Evolutionary conservation across 176 grass and related monocot genomes (phyloP).

Genomic region (Miscanthus lutarioriparius): DNA sequence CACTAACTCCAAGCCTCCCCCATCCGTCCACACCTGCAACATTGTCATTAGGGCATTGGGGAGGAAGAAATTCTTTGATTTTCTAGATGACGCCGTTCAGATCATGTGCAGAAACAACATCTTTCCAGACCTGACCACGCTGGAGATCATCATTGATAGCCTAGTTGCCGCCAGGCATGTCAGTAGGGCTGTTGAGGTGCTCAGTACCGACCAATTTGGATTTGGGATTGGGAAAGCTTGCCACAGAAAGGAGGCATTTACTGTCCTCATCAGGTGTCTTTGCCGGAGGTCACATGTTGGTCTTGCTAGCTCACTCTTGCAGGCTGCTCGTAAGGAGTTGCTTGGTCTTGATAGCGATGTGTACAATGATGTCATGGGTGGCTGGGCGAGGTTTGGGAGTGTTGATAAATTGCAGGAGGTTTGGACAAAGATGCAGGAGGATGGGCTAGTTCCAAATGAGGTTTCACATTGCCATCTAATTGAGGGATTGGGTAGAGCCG

Average conservation of each 20-base stretch:
- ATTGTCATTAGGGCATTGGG: conserved; percentile 68
- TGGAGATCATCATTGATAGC: conserved; percentile 72
- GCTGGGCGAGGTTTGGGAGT: conserved; percentile 77
- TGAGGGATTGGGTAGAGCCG: conserved; percentile 65
- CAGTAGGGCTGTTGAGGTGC: conserved; percentile 56
- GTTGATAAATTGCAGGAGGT: conserved; percentile 62
- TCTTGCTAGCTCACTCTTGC: conserved; percentile 55
- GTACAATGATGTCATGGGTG: conserved; percentile 72
- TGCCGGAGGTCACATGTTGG: conserved; percentile 67
- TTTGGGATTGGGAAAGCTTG: conserved; percentile 42
- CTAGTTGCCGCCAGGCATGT: conserved; percentile 63
- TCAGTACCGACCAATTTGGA: conserved; percentile 49
- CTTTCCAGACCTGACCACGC: conserved; percentile 43
- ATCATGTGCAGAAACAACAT: conserved; percentile 50
- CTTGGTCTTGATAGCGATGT: conserved; percentile 40
- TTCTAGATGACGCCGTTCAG: conserved; percentile 38
- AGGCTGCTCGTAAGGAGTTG: conserved; percentile 33
- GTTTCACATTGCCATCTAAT: conserved; percentile 72
- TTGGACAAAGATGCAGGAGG: conserved; percentile 65
- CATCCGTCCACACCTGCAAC: conserved; percentile 54
- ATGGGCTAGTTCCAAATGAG: conserved; percentile 60
- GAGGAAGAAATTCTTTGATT: conserved; percentile 76
- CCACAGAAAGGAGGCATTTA: conserved; percentile 49
- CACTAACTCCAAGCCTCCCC: conserved; percentile 32
- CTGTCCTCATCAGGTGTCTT: conserved; percentile 57